phyloP scores from a whole-genome alignment of 768 basidiomycete genomes.

The Leccinum rimulosum region DNA sequence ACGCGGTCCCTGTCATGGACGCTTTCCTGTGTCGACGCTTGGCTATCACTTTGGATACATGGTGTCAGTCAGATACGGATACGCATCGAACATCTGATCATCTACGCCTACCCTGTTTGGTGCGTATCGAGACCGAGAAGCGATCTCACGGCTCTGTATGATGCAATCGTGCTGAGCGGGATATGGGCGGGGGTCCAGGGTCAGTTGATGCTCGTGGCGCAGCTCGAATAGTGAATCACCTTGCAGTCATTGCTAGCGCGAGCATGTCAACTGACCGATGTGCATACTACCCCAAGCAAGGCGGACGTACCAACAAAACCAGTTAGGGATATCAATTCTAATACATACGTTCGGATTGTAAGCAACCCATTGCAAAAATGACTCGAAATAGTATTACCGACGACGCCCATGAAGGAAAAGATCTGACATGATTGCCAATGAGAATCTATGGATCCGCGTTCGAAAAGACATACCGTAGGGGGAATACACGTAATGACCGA shows the following conservation, averaged over 20 bases:
- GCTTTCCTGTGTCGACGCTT: background rate
- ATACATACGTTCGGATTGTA: background rate
- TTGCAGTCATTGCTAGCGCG: slow-evolving; percentile 13
- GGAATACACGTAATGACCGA: slow-evolving; percentile 16
- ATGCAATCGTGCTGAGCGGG: slow-evolving; percentile 13
- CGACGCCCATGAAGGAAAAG: slow-evolving; percentile 8
- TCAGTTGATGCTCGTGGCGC: background rate
- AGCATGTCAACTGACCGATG: background rate
- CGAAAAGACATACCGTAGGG: slow-evolving; percentile 3
- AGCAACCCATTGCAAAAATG: background rate
- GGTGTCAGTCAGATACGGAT: slow-evolving; percentile 26
- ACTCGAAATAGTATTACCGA: background rate
- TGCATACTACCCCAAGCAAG: background rate
- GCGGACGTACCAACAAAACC: slow-evolving; percentile 9
- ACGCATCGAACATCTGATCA: background rate
- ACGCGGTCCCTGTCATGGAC: background rate
- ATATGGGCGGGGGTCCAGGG: too few species aligned
- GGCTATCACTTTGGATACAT: background rate
- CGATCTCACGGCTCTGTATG: slow-evolving; percentile 16
- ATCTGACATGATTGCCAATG: slow-evolving; percentile 1
- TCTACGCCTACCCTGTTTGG: background rate
- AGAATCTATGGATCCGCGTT: background rate
- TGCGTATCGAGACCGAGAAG: slow-evolving; percentile 10
- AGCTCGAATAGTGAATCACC: slow-evolving; percentile 1
- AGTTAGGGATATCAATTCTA: slow-evolving; percentile 9